These are phyloP conservation scores for Darksidea phi DNA, from an alignment of 495 filamentous ascomycete genomes.

Conservation along the genomic window DNA sequence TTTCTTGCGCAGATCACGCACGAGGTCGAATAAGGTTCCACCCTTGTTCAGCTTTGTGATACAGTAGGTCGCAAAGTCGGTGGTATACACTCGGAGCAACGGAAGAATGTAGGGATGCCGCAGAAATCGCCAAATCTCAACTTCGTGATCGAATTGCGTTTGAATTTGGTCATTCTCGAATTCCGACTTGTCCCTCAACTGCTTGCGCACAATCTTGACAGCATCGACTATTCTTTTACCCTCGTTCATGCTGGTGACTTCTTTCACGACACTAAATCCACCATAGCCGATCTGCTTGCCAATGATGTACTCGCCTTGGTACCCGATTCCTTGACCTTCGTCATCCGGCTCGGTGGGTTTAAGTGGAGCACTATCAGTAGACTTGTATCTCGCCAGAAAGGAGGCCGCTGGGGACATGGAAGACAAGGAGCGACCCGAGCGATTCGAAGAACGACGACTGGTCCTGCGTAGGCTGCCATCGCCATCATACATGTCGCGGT, in stretches of 20 bases:
- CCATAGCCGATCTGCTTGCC: slow-evolving; percentile 69
- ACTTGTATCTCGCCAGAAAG: slow-evolving; percentile 59
- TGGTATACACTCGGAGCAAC: slow-evolving; percentile 67
- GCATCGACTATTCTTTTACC: slow-evolving; percentile 55
- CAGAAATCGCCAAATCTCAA: slow-evolving; percentile 69
- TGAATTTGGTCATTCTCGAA: slow-evolving; percentile 68
- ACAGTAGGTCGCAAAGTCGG: slow-evolving; percentile 70
- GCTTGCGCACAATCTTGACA: slow-evolving; percentile 73
- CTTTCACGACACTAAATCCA: slow-evolving; percentile 70
- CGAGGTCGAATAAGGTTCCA: slow-evolving; percentile 68
- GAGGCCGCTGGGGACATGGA: slow-evolving; percentile 51
- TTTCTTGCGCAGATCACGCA: slow-evolving; percentile 56
- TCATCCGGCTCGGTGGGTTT: slow-evolving; percentile 59
- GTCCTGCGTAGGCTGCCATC: slow-evolving; percentile 23
- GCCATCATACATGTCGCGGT: slow-evolving; percentile 28
- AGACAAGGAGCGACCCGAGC: slow-evolving; percentile 35
- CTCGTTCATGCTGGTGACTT: slow-evolving; percentile 65
- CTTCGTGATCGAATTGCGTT: slow-evolving; percentile 72
- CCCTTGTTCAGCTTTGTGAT: slow-evolving; percentile 68
- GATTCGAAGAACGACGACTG: slow-evolving; percentile 37
- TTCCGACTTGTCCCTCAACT: slow-evolving; percentile 55
- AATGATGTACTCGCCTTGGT: slow-evolving; percentile 62
- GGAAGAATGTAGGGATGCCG: slow-evolving; percentile 64
- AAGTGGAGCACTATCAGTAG: slow-evolving; percentile 40
- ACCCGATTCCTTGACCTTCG: slow-evolving; percentile 71